Conservation (phyloP, 768 basidiomycete genomes). For the Boletus reticuloceps region DNA sequence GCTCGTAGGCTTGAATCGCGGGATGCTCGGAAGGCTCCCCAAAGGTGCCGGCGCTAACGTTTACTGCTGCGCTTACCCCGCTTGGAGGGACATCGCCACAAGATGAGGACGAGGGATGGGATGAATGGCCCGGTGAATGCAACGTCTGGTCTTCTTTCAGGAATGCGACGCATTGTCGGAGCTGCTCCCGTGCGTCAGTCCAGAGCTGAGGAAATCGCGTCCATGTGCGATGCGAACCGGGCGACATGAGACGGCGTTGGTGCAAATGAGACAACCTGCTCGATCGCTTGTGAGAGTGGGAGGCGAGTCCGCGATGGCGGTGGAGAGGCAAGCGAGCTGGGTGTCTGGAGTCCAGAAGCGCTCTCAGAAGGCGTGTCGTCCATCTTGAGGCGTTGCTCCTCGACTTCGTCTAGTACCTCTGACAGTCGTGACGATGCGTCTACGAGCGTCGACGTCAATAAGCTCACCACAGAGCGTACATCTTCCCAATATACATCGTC, state of each 20-base stretch:
- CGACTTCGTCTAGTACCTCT: slow-evolving; percentile 61
- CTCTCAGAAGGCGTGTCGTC: slow-evolving; percentile 44
- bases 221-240: slow-evolving; percentile 71
- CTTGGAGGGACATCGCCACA: not conserved
- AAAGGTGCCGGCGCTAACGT: not conserved
- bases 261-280: slow-evolving; percentile 52
- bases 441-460: slow-evolving; percentile 64
- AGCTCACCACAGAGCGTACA: slow-evolving; percentile 67
- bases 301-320: slow-evolving; percentile 11
- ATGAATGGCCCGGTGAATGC: slow-evolving; percentile 17
- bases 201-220: slow-evolving; percentile 64
- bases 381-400: slow-evolving; percentile 44
- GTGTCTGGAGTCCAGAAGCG: slow-evolving; percentile 9
- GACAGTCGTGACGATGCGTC: slow-evolving; percentile 62
- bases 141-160: slow-evolving; percentile 41
- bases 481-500: slow-evolving; percentile 86
- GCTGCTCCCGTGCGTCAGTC: slow-evolving; percentile 68
- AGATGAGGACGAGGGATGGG: slow-evolving; percentile 20
- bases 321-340: slow-evolving; percentile 19
- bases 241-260: slow-evolving; percentile 69
- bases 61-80: not conserved
- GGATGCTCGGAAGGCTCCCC: slow-evolving; percentile 36
- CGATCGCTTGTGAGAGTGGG: slow-evolving; percentile 12
- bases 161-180: slow-evolving; percentile 59
- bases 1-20: slow-evolving; percentile 70